Conservation (phyloP, 495 filamentous ascomycete genomes). For the Trypethelium eluteriae region DNA sequence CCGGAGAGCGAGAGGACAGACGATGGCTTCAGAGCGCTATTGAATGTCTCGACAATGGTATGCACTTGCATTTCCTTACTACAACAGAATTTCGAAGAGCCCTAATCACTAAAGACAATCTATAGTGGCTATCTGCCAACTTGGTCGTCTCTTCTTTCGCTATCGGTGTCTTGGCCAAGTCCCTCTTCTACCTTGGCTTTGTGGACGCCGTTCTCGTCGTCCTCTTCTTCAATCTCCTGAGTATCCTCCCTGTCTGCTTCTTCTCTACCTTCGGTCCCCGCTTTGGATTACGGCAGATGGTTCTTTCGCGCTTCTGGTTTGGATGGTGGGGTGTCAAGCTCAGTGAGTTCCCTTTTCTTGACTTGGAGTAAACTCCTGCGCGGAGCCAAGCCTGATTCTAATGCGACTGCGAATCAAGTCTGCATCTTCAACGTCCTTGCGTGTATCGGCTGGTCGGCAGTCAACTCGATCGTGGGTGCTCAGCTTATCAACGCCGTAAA, state of each 20-base stretch:
- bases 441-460: slow-evolving; percentile 68
- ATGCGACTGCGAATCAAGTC: slow-evolving; percentile 38
- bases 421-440: slow-evolving; percentile 69
- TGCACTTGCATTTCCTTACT: neutral
- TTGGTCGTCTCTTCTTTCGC: slow-evolving; percentile 80
- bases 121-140: slow-evolving; percentile 74
- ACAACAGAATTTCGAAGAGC: neutral
- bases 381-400: slow-evolving; percentile 9
- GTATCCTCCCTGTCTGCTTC: slow-evolving; percentile 65
- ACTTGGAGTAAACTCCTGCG: neutral
- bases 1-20: slow-evolving; percentile 65
- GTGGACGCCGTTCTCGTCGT: slow-evolving; percentile 69
- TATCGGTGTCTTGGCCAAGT: slow-evolving; percentile 63
- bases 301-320: slow-evolving; percentile 76
- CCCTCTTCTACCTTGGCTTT: slow-evolving; percentile 63
- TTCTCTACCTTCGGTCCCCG: slow-evolving; percentile 71
- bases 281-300: slow-evolving; percentile 79
- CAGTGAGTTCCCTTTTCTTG: slow-evolving; percentile 43
- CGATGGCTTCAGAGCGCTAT: slow-evolving; percentile 43
- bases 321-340: slow-evolving; percentile 66
- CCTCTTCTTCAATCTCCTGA: slow-evolving; percentile 72
- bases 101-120: neutral
- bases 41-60: slow-evolving; percentile 71
- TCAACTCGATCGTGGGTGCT: slow-evolving; percentile 76
- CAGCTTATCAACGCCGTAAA: slow-evolving; percentile 76